phyloP scores from a whole-genome alignment of 148 eudicot genomes.

The Rhododendron ovatum region DNA sequence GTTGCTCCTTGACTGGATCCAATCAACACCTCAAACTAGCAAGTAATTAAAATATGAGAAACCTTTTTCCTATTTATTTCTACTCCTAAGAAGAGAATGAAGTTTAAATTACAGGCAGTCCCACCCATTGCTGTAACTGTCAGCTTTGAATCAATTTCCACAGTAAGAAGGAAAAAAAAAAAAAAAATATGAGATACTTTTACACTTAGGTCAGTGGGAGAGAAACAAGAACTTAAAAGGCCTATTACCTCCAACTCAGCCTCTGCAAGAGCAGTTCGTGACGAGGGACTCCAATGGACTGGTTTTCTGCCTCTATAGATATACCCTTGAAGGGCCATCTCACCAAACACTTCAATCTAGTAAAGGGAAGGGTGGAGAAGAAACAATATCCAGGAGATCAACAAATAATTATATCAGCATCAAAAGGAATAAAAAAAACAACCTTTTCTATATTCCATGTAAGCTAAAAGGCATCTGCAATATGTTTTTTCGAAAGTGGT shows the following conservation, averaged over 20 bases:
- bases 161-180: not conserved
- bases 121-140: not conserved
- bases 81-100: not conserved
- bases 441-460: not conserved
- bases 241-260: constrained; percentile 81
- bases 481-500: not conserved
- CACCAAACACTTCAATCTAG: constrained; percentile 91
- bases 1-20: not conserved
- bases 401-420: not conserved
- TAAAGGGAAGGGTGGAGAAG: constrained; percentile 15
- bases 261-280: constrained; percentile 97
- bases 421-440: not conserved
- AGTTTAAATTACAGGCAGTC: not conserved
- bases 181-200: not conserved
- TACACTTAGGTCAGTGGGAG: not conserved
- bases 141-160: not conserved
- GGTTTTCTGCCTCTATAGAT: constrained; percentile 98
- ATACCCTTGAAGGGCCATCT: constrained; percentile 82
- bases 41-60: not conserved
- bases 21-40: not conserved
- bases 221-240: not conserved
- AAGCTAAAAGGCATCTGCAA: constrained; percentile 2
- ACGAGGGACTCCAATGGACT: constrained; percentile 99
- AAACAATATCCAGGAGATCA: not conserved
- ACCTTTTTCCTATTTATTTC: not conserved